Evolutionary conservation across 345 rosid species (phyloP).

Genomic region (Raphanus raphanistrum): DNA sequence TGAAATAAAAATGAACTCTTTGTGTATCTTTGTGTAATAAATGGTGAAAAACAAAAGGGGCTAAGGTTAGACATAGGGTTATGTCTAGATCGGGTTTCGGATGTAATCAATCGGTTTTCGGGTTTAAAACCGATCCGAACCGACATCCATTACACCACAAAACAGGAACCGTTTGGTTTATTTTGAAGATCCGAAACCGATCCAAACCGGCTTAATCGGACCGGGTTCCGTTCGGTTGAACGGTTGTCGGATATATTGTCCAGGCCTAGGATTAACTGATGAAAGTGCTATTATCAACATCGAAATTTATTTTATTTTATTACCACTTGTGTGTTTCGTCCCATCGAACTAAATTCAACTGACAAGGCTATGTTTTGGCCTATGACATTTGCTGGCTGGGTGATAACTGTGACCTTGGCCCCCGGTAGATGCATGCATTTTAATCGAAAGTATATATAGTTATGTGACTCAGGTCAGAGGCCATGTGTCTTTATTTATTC

Average conservation of each 20-base stretch:
- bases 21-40: no score
- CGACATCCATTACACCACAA: no score
- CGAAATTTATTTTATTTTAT: not conserved
- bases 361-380: not conserved
- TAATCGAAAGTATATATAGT: not conserved
- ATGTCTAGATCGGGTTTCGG: not conserved
- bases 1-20: no score
- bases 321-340: not conserved
- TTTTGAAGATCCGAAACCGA: no score
- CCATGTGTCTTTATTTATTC: not conserved
- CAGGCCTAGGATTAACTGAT: no score
- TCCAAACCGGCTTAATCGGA: no score
- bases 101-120: not conserved
- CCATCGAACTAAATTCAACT: slow-evolving; percentile 2
- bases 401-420: not conserved
- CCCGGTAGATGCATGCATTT: not conserved
- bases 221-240: no score
- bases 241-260: no score
- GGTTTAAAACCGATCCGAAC: not conserved
- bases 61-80: not conserved
- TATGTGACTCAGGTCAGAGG: not conserved
- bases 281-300: not conserved
- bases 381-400: not conserved
- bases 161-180: no score
- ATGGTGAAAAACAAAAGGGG: not conserved